These are phyloP conservation scores for Pterulicium gracile DNA, from an alignment of 1,284 basidiomycete species.

Conservation along the genomic window DNA sequence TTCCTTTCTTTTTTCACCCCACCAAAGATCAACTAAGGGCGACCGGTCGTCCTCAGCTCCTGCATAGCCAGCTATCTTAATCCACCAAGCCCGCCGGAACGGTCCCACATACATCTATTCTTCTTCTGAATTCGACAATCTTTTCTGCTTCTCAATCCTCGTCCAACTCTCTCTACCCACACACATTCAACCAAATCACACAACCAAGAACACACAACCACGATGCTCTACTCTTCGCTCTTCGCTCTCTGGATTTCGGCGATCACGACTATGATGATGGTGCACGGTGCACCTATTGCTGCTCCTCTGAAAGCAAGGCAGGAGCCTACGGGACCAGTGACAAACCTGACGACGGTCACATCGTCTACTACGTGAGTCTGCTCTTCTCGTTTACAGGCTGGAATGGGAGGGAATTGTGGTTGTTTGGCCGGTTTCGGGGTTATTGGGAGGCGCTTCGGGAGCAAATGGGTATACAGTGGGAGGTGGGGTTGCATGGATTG, in stretches of 20 bases:
- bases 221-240: neutral
- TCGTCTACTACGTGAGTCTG: neutral
- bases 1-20: conserved; percentile 37
- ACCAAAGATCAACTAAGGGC: conserved; percentile 23
- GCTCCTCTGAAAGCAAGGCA: conserved; percentile 3
- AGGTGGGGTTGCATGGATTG: no score
- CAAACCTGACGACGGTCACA: neutral
- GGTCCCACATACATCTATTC: conserved; percentile 25
- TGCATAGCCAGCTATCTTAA: neutral
- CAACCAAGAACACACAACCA: no score
- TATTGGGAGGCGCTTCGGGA: no score
- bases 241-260: neutral
- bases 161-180: neutral
- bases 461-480: no score
- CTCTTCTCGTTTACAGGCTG: no score
- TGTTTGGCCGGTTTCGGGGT: no score
- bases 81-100: conserved; percentile 38
- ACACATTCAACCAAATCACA: neutral
- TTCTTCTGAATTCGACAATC: neutral
- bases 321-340: neutral
- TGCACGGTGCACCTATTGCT: conserved; percentile 10
- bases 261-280: neutral
- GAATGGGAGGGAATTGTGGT: no score
- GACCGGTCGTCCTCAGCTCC: conserved; percentile 9
- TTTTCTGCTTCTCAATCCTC: neutral